phyloP scores from a whole-genome alignment of 805 yeast genomes.

The Hanseniaspora clermontiae region DNA sequence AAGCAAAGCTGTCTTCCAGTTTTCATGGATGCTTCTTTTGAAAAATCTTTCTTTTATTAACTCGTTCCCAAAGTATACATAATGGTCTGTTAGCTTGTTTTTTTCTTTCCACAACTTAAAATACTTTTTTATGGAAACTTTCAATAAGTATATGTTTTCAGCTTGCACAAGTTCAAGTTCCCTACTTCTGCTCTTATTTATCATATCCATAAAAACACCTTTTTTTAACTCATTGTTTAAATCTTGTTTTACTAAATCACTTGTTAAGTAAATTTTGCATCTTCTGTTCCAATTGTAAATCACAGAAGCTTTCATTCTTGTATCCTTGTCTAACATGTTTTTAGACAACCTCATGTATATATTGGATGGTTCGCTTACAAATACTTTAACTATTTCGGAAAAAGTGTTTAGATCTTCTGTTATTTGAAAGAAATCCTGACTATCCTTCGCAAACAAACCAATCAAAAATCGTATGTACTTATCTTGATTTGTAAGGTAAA shows the following conservation, averaged over 20 bases:
- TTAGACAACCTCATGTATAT: conserved; percentile 11
- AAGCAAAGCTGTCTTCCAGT: neutral
- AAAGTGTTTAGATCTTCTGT: neutral
- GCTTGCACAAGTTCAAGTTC: neutral
- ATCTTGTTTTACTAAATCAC: neutral
- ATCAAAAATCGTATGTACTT: conserved; percentile 5
- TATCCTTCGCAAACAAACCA: neutral
- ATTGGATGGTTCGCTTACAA: neutral
- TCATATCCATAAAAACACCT: neutral
- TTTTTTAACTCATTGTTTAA: neutral
- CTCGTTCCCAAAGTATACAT: neutral
- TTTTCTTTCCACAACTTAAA: neutral
- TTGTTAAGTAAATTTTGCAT: neutral
- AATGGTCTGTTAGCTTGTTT: neutral
- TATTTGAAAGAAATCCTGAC: neutral
- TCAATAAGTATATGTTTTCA: neutral
- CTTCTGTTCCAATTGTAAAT: neutral
- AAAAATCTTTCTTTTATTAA: conserved; percentile 1
- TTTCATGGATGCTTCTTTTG: neutral
- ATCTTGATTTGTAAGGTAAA: conserved; percentile 2
- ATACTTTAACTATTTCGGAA: neutral
- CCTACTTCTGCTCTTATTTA: neutral
- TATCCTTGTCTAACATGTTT: neutral
- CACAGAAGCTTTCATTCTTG: neutral
- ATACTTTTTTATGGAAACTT: neutral